Conservation (phyloP, 2,329 filamentous ascomycete species). For the Fusarium odoratissimum region DNA sequence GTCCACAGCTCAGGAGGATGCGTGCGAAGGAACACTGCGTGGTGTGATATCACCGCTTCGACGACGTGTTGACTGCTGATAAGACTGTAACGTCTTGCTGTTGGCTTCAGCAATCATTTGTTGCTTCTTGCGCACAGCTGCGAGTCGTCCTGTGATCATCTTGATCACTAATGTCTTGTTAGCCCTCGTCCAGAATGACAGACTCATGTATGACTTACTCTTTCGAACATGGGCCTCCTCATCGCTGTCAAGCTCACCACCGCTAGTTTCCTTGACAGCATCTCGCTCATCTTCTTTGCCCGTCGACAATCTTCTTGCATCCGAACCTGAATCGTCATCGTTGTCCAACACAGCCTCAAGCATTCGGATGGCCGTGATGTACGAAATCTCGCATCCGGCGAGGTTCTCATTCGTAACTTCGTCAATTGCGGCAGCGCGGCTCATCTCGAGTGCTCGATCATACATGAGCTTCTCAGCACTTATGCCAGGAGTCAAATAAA, state of each 20-base stretch:
- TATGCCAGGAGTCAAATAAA: constrained; percentile 86
- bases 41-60: constrained; percentile 68
- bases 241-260: constrained; percentile 70
- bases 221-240: constrained; percentile 79
- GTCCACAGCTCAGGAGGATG: constrained; percentile 49
- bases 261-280: constrained; percentile 48
- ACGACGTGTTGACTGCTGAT: constrained; percentile 57
- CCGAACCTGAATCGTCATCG: constrained; percentile 67
- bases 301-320: constrained; percentile 47
- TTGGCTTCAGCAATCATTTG: constrained; percentile 70
- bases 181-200: constrained; percentile 17
- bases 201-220: constrained; percentile 62
- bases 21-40: constrained; percentile 63
- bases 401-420: constrained; percentile 94
- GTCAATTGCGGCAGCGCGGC: constrained; percentile 90
- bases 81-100: constrained; percentile 58
- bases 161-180: constrained; percentile 63
- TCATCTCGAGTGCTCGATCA: constrained; percentile 97
- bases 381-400: constrained; percentile 88
- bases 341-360: constrained; percentile 92
- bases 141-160: constrained; percentile 70
- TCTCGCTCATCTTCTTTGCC: constrained; percentile 58
- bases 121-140: constrained; percentile 69
- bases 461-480: constrained; percentile 99
- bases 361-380: constrained; percentile 93